A percentile compares a stretch with the other conserved stretches of the same genome.
Conservation (phyloP, 805 yeast species). For the Saccharomycopsis olivae region DNA sequence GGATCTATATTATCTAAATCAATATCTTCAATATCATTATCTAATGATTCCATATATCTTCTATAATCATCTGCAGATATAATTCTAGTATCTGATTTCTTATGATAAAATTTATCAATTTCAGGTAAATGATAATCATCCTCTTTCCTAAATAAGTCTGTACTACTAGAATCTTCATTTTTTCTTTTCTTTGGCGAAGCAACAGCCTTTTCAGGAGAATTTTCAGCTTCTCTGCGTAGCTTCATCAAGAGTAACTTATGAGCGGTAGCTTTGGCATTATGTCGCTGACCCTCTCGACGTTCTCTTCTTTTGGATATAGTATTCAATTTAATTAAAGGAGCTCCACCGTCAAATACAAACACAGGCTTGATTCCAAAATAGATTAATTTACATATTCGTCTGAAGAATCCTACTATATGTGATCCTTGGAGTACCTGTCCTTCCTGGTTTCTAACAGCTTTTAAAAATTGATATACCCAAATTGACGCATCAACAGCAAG, state of each 20-base stretch:
- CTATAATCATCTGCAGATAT: conserved; percentile 64
- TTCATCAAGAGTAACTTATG: conserved; percentile 71
- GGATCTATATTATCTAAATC: conserved; percentile 75
- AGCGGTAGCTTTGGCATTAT: conserved; percentile 65
- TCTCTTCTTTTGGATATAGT: conserved; percentile 69
- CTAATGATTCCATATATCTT: conserved; percentile 36
- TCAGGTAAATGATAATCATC: conserved; percentile 87
- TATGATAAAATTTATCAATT: conserved; percentile 42
- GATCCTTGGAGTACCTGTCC: conserved; percentile 68
- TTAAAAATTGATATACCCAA: conserved; percentile 94
- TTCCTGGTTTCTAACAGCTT: conserved; percentile 81
- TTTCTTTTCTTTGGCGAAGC: conserved; percentile 4
- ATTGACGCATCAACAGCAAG: conserved; percentile 97
- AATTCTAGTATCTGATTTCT: conserved; percentile 57
- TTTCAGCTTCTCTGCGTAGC: conserved; percentile 46
- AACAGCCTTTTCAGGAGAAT: conserved; percentile 20
- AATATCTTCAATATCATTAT: conserved; percentile 54
- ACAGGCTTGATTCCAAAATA: conserved; percentile 83
- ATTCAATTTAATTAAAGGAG: conserved; percentile 69
- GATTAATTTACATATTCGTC: conserved; percentile 83
- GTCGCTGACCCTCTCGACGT: conserved; percentile 62
- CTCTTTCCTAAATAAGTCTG: conserved; percentile 32
- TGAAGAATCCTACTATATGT: conserved; percentile 90
- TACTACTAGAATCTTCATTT: background rate
- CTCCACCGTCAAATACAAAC: conserved; percentile 94